Percentiles rank a stretch among this genome's conserved stretches.
These are phyloP conservation scores for Edaphochlamys debaryana DNA, from an alignment of 139 green algal species.

Conservation along the genomic window DNA sequence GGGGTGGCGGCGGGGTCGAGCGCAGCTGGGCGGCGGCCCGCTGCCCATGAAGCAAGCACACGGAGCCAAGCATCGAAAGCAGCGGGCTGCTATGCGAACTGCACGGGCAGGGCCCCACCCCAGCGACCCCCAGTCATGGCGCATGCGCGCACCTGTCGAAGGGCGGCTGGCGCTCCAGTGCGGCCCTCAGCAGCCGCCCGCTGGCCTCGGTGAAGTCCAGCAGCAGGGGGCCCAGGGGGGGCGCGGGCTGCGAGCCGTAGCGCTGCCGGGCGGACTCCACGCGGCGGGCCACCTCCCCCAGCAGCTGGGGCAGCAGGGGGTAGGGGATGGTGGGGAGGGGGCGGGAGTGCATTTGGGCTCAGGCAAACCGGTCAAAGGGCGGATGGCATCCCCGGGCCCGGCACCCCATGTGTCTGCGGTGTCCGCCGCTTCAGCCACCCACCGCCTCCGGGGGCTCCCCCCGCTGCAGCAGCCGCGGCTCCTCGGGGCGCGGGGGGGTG, in stretches of 20 bases:
- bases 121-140: too few species aligned
- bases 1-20: too few species aligned
- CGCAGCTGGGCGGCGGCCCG: too few species aligned
- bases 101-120: too few species aligned
- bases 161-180: not conserved
- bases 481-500: not conserved
- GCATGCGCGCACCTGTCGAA: not conserved
- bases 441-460: not conserved
- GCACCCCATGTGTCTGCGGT: not conserved
- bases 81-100: too few species aligned
- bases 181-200: not conserved
- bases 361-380: too few species aligned
- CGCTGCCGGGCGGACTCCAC: not conserved
- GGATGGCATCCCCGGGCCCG: not conserved
- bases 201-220: not conserved
- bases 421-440: not conserved
- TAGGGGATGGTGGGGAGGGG: not conserved
- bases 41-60: too few species aligned
- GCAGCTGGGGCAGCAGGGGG: not conserved
- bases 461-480: not conserved
- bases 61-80: too few species aligned
- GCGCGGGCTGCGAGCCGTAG: not conserved
- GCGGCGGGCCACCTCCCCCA: not conserved
- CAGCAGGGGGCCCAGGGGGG: too few species aligned
- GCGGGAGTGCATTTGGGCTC: too few species aligned